phyloP scores from a whole-genome alignment of 2,329 filamentous ascomycete species.

The Tolypocladium sp. region DNA sequence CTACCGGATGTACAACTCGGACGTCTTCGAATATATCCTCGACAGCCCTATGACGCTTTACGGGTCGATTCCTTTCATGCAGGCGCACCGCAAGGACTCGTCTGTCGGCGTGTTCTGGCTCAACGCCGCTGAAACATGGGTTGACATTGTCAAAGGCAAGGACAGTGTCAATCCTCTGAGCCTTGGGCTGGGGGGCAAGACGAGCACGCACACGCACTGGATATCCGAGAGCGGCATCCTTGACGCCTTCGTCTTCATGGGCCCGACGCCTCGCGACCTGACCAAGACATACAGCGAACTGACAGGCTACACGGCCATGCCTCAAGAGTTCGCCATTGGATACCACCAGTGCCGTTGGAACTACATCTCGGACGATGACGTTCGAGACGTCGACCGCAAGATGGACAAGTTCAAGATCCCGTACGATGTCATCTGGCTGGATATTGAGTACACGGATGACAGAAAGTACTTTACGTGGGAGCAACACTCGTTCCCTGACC shows the following conservation, averaged over 20 bases:
- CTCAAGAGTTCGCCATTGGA: slow-evolving; percentile 82
- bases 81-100: slow-evolving; percentile 87
- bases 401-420: slow-evolving; percentile 94
- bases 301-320: slow-evolving; percentile 84
- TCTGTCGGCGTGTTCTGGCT: slow-evolving; percentile 97
- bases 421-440: slow-evolving; percentile 98
- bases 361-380: slow-evolving; percentile 93
- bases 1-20: slow-evolving; percentile 90
- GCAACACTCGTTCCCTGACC: slow-evolving; percentile 75
- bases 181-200: slow-evolving; percentile 59
- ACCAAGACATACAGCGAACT: slow-evolving; percentile 78
- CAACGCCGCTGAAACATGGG: slow-evolving; percentile 94
- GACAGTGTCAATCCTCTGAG: slow-evolving; percentile 66
- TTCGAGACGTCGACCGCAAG: slow-evolving; percentile 90
- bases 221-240: slow-evolving; percentile 85
- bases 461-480: slow-evolving; percentile 99
- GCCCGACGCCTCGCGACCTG: slow-evolving; percentile 75
- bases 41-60: slow-evolving; percentile 98
- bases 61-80: slow-evolving; percentile 95
- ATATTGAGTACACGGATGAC: slow-evolving; percentile 94
- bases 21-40: slow-evolving; percentile 96
- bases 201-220: slow-evolving; percentile 87
- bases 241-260: slow-evolving; percentile 91
- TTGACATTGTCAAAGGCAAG: slow-evolving; percentile 82
- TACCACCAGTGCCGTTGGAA: slow-evolving; percentile 99